phyloP scores from a whole-genome alignment of 306 rosid genomes.

The Rosa chinensis region DNA sequence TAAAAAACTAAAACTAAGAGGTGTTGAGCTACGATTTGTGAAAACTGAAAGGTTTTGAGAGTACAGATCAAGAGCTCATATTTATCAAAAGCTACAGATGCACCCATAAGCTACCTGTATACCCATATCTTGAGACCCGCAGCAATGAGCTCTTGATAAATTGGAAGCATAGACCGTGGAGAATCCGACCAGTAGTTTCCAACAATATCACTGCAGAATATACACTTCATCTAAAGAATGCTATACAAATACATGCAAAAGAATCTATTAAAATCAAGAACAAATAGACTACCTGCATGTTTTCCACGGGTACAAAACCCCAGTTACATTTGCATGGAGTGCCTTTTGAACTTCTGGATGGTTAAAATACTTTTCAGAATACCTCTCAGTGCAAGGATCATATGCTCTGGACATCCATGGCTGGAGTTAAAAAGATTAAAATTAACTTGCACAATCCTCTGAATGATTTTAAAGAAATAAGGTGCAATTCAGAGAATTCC shows the following conservation, averaged over 20 bases:
- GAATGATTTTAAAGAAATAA: slow-evolving; percentile 1
- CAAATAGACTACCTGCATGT: slow-evolving; percentile 68
- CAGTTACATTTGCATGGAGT: slow-evolving; percentile 85
- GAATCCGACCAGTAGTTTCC: slow-evolving; percentile 89
- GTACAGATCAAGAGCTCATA: too few relatives aligned
- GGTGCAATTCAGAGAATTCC: background rate
- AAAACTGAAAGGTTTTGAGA: too few relatives aligned
- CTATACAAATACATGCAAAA: slow-evolving; percentile 5
- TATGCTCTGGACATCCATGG: slow-evolving; percentile 97
- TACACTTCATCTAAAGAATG: slow-evolving; percentile 12
- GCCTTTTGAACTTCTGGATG: slow-evolving; percentile 92
- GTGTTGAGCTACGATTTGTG: too few relatives aligned
- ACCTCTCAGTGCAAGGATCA: slow-evolving; percentile 93
- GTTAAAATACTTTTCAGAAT: slow-evolving; percentile 74
- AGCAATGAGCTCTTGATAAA: slow-evolving; percentile 73
- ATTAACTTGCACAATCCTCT: slow-evolving; percentile 20
- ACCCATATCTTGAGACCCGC: slow-evolving; percentile 84
- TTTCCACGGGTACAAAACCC: slow-evolving; percentile 72
- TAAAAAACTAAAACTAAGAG: background rate
- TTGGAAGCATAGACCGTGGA: slow-evolving; percentile 90
- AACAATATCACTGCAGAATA: slow-evolving; percentile 60
- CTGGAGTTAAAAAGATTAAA: slow-evolving; percentile 44
- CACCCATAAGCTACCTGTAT: slow-evolving; percentile 54
- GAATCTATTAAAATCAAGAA: slow-evolving; percentile 14
- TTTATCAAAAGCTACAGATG: too few relatives aligned